Conservation (phyloP, 140 eudicot genomes). For the Senecio squalidus region DNA sequence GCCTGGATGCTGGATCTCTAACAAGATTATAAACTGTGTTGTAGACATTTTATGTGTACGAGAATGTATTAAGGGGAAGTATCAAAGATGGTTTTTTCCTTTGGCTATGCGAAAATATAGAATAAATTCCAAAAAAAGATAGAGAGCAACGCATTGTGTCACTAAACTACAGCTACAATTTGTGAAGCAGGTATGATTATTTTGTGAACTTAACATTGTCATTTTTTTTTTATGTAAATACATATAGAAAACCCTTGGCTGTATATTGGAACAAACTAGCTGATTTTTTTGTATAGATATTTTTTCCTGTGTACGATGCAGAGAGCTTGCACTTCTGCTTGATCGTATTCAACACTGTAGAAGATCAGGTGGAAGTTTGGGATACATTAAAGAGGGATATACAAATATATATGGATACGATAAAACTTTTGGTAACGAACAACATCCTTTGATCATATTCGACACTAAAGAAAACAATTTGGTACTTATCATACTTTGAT, state of each 20-base stretch:
- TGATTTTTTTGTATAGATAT: not conserved
- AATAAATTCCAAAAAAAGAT: not conserved
- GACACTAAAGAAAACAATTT: not conserved
- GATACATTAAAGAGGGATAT: not conserved
- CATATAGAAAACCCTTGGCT: slow-evolving; percentile 5
- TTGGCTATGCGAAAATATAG: not conserved
- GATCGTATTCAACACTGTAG: slow-evolving; percentile 2
- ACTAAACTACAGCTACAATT: not conserved
- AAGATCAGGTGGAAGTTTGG: slow-evolving; percentile 6
- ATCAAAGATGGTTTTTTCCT: slow-evolving; percentile 2
- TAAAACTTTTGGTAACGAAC: not conserved
- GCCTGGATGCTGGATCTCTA: not conserved
- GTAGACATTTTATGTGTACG: not conserved
- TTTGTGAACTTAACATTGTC: slow-evolving; percentile 2
- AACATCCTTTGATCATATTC: not conserved
- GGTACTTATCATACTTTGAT: not conserved
- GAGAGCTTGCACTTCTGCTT: not conserved
- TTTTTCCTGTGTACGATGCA: not conserved
- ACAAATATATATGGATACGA: not conserved
- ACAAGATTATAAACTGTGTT: not conserved
- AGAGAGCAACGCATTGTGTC: not conserved
- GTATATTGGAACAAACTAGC: slow-evolving; percentile 18
- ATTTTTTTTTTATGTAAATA: no score
- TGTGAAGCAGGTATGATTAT: slow-evolving; percentile 4
- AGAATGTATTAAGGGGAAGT: not conserved